A percentile compares a stretch with the other conserved stretches of the same genome.
phyloP scores from a whole-genome alignment of 2,329 filamentous ascomycete genomes.

The Penicillium sp. region DNA sequence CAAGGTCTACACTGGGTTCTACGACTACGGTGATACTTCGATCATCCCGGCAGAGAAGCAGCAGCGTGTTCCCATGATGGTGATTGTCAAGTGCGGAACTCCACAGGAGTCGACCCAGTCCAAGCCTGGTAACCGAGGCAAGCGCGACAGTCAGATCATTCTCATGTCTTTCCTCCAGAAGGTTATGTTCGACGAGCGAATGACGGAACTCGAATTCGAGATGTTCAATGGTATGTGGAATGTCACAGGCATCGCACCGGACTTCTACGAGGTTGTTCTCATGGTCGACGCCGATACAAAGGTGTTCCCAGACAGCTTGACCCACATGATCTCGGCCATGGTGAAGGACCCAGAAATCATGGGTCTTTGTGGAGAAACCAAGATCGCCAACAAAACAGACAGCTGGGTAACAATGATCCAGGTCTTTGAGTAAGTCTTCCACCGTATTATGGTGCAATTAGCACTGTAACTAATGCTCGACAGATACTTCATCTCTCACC shows the following conservation, averaged over 20 bases:
- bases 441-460: background rate
- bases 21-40: constrained; percentile 85
- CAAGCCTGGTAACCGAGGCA: constrained; percentile 96
- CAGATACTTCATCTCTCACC: constrained; percentile 94
- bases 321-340: constrained; percentile 99
- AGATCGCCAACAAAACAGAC: constrained; percentile 96
- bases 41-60: constrained; percentile 80
- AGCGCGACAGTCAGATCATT: constrained; percentile 98
- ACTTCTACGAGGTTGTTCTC: constrained; percentile 96
- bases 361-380: constrained; percentile 97
- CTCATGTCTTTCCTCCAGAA: constrained; percentile 99
- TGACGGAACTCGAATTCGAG: constrained; percentile 98
- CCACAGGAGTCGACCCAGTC: constrained; percentile 75
- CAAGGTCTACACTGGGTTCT: constrained; percentile 96
- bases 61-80: constrained; percentile 96
- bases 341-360: constrained; percentile 99
- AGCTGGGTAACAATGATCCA: constrained; percentile 98
- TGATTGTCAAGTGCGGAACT: constrained; percentile 92
- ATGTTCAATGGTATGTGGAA: constrained; percentile 99
- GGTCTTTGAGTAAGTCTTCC: constrained; percentile 72
- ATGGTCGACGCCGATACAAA: constrained; percentile 99
- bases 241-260: constrained; percentile 94
- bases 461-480: constrained; percentile 5
- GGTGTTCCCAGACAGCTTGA: constrained; percentile 96
- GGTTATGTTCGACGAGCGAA: constrained; percentile 99